Conservation (phyloP, 331 rosid species). For the Malus hybrid region DNA sequence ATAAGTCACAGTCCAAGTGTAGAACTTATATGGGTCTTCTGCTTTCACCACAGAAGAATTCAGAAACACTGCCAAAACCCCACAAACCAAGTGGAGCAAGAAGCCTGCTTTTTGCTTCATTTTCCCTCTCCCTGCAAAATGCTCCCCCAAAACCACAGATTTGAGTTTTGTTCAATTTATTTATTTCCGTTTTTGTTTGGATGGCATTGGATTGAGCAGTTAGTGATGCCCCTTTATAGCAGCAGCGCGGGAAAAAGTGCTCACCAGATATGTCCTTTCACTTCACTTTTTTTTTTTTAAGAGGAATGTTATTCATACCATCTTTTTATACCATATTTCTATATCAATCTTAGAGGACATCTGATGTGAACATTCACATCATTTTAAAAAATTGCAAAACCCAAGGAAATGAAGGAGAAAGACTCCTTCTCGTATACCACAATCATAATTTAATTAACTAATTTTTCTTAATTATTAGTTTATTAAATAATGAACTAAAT, state of each 20-base stretch:
- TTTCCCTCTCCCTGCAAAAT: constrained; percentile 26
- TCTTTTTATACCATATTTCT: too few relatives aligned
- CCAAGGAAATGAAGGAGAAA: too few relatives aligned
- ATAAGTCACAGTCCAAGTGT: constrained; percentile 87
- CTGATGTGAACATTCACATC: too few relatives aligned
- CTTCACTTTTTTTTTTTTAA: background rate
- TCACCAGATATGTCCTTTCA: background rate
- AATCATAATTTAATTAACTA: too few relatives aligned
- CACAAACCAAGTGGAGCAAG: constrained; percentile 31
- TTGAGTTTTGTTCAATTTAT: constrained; percentile 5
- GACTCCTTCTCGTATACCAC: too few relatives aligned
- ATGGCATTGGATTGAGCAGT: background rate
- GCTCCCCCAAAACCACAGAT: constrained; percentile 2
- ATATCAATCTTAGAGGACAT: too few relatives aligned
- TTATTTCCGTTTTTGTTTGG: background rate
- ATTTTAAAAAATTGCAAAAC: too few relatives aligned
- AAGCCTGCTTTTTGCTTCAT: constrained; percentile 43
- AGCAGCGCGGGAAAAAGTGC: constrained; percentile 30
- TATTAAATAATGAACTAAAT: too few relatives aligned
- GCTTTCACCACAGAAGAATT: constrained; percentile 48
- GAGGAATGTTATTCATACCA: too few relatives aligned
- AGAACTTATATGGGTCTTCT: constrained; percentile 67
- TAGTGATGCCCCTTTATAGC: constrained; percentile 21
- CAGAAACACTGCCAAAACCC: constrained; percentile 29
- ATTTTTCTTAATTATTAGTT: background rate